A percentile compares a stretch with the other conserved stretches of the same genome.
Conservation (phyloP, 2,329 filamentous ascomycete genomes). For the Colletotrichum sp. region DNA sequence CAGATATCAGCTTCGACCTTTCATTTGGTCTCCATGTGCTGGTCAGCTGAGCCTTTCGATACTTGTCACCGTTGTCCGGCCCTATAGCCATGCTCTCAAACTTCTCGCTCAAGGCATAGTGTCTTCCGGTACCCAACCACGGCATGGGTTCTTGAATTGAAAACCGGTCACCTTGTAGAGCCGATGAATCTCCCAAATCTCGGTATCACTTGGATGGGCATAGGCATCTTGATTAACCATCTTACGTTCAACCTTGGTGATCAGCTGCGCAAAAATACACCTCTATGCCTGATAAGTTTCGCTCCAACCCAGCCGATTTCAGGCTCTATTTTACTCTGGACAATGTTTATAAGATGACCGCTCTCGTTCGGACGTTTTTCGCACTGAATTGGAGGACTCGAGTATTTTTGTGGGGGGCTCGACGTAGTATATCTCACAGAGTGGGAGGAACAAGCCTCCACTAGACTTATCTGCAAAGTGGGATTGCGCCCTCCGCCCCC, state of each 20-base stretch:
- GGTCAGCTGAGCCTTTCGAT: neutral
- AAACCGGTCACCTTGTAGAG: neutral
- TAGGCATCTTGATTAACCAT: neutral
- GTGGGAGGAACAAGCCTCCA: neutral
- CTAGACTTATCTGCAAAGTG: neutral
- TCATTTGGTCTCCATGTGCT: neutral
- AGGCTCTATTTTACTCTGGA: constrained; percentile 58
- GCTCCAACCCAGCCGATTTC: constrained; percentile 61
- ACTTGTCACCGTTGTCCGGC: neutral
- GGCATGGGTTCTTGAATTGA: neutral
- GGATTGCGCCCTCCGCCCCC: neutral
- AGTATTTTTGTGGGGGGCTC: neutral
- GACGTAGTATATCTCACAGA: neutral
- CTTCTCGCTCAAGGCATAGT: neutral
- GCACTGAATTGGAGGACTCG: neutral
- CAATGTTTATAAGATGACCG: constrained; percentile 55
- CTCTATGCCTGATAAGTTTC: constrained; percentile 59
- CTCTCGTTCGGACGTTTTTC: constrained; percentile 39
- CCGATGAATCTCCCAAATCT: neutral
- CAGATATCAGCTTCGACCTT: neutral
- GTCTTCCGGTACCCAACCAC: neutral
- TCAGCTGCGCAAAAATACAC: constrained; percentile 9
- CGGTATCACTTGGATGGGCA: neutral
- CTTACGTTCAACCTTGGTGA: constrained; percentile 1
- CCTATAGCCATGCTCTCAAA: neutral